Evolutionary conservation across 352 stramenopile genomes (phyloP).

Genomic region (Globisporangium ultimum): DNA sequence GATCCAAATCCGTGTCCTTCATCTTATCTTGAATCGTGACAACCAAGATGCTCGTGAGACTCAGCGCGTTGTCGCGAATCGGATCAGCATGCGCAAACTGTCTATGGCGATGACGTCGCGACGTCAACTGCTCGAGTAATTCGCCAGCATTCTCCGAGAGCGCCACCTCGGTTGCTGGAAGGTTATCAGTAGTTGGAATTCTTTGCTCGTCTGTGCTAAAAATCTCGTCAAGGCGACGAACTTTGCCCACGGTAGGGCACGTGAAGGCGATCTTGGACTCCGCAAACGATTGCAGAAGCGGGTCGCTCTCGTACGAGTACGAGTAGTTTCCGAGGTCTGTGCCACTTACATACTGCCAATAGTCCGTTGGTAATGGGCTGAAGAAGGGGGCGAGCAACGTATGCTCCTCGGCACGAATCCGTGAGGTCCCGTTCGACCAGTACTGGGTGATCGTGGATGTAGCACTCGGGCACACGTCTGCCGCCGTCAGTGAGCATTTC

Average conservation of each 20-base stretch:
- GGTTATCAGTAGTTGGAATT: too few species aligned
- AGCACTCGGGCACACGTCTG: constrained; percentile 26
- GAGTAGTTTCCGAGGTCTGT: constrained; percentile 48
- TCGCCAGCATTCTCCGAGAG: too few species aligned
- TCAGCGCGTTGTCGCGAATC: too few species aligned
- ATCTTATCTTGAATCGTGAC: too few species aligned
- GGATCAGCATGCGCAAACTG: too few species aligned
- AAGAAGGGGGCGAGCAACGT: constrained; percentile 47
- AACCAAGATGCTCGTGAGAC: too few species aligned
- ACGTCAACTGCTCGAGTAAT: too few species aligned
- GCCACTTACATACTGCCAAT: constrained; percentile 54
- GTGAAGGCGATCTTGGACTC: constrained; percentile 7
- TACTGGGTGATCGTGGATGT: constrained; percentile 49
- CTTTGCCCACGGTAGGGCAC: constrained; percentile 3
- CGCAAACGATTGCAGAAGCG: constrained; percentile 26
- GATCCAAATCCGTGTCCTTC: too few species aligned
- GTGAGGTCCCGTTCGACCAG: constrained; percentile 22
- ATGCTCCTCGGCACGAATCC: constrained; percentile 37
- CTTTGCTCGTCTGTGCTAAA: too few species aligned
- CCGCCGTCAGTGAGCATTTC: constrained; percentile 20
- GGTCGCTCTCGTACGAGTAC: constrained; percentile 62
- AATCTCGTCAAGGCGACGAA: constrained; percentile 6
- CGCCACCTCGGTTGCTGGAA: too few species aligned
- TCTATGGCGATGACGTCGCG: too few species aligned
- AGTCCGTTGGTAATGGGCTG: constrained; percentile 44